These are phyloP conservation scores for Lentinula boryana DNA, from an alignment of 768 basidiomycete species.

Conservation along the genomic window DNA sequence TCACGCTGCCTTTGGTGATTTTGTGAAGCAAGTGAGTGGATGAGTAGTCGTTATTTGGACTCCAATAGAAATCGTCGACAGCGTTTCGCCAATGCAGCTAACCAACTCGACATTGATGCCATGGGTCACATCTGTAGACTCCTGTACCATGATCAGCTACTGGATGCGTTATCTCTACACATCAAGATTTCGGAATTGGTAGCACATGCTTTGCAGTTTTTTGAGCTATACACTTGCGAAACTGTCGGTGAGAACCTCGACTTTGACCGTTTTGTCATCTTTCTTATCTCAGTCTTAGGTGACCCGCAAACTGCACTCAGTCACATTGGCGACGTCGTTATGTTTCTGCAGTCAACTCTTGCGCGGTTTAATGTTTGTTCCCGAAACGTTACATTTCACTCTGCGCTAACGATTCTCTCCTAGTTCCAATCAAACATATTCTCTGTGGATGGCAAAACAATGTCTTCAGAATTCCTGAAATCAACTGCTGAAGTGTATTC, in stretches of 20 bases:
- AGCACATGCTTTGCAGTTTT: slow-evolving; percentile 51
- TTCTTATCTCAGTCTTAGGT: slow-evolving; percentile 33
- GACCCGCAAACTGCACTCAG: slow-evolving; percentile 81
- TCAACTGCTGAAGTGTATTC: slow-evolving; percentile 39
- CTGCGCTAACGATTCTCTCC: slow-evolving; percentile 7
- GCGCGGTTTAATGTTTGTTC: slow-evolving; percentile 53
- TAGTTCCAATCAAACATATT: slow-evolving; percentile 49
- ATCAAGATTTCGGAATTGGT: slow-evolving; percentile 59
- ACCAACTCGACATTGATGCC: slow-evolving; percentile 57
- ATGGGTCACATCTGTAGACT: slow-evolving; percentile 67
- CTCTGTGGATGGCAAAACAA: slow-evolving; percentile 35
- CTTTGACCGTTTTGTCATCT: background rate
- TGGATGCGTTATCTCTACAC: slow-evolving; percentile 71
- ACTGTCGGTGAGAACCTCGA: slow-evolving; percentile 55
- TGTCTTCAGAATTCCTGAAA: slow-evolving; percentile 47
- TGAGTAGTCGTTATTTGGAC: background rate
- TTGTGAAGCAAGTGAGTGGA: slow-evolving; percentile 46
- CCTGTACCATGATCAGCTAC: slow-evolving; percentile 50
- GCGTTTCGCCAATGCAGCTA: slow-evolving; percentile 52
- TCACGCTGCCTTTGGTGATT: slow-evolving; percentile 53
- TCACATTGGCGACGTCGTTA: slow-evolving; percentile 72
- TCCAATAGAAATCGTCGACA: slow-evolving; percentile 21
- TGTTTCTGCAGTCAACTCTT: slow-evolving; percentile 64
- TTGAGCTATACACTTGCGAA: slow-evolving; percentile 75
- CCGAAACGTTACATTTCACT: background rate